Percentiles rank a stretch among this genome's conserved stretches.
These are phyloP conservation scores for Scenedesmus sp. DNA, from an alignment of 163 green algal species.

Conservation along the genomic window DNA sequence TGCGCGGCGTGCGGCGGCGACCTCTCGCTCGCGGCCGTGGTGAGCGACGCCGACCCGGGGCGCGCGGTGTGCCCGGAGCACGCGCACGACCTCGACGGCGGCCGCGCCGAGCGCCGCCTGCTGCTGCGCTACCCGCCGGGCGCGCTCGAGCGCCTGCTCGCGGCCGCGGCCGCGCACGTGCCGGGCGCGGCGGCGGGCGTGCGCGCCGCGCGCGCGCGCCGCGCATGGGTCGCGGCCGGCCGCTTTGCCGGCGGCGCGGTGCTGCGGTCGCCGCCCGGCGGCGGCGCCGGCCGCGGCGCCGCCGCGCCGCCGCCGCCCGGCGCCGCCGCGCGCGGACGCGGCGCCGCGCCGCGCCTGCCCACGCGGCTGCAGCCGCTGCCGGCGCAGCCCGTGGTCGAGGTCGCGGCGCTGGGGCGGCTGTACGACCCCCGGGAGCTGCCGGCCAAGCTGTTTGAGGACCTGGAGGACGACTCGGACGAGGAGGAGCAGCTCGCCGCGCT, in stretches of 20 bases:
- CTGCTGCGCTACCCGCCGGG: constrained; percentile 43
- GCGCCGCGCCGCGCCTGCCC: neutral
- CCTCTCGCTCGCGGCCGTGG: constrained; percentile 33
- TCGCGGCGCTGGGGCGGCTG: constrained; percentile 31
- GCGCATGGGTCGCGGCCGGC: constrained; percentile 15
- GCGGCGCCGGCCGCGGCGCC: neutral
- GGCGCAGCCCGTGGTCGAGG: constrained; percentile 3
- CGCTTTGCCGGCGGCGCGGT: constrained; percentile 28
- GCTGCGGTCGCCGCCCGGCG: constrained; percentile 15
- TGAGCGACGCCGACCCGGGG: constrained; percentile 1
- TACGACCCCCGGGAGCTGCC: constrained; percentile 27
- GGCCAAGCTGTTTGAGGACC: constrained; percentile 43
- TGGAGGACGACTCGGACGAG: neutral
- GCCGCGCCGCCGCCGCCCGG: neutral
- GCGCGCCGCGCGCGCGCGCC: neutral
- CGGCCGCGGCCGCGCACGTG: neutral
- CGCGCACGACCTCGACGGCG: constrained; percentile 10
- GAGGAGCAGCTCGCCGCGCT: neutral
- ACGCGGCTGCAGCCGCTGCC: constrained; percentile 10
- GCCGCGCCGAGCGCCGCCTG: neutral
- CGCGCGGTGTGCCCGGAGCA: constrained; percentile 34
- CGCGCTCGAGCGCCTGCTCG: constrained; percentile 26
- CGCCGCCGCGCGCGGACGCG: neutral
- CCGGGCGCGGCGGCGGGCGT: constrained; percentile 26
- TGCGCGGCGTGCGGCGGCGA: constrained; percentile 39